Conservation (phyloP, 2,329 filamentous ascomycete species). For the Geosmithia morbida region DNA sequence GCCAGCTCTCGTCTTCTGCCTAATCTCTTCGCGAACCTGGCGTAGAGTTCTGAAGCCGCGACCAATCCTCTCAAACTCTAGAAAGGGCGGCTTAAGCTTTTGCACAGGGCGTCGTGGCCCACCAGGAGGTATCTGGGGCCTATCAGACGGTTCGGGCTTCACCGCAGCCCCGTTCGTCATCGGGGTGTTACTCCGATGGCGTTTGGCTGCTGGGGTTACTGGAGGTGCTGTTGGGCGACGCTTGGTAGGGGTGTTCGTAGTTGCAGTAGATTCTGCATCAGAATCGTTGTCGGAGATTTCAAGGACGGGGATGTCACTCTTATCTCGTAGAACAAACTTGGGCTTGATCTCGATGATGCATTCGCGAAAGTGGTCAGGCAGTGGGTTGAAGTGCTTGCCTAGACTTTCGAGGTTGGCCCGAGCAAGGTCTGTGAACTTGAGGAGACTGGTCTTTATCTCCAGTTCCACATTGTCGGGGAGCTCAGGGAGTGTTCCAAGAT, state of each 20-base stretch:
- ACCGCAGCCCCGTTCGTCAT: slow-evolving; percentile 6
- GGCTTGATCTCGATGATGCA: slow-evolving; percentile 31
- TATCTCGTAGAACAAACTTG: slow-evolving; percentile 25
- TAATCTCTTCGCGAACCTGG: slow-evolving; percentile 39
- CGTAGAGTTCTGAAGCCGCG: slow-evolving; percentile 28
- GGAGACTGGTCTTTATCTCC: slow-evolving; percentile 45
- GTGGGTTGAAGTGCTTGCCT: slow-evolving; percentile 24
- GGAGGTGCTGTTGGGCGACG: slow-evolving; percentile 10
- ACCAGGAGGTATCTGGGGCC: slow-evolving; percentile 6
- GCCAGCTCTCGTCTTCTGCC: slow-evolving; percentile 37
- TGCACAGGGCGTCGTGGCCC: slow-evolving; percentile 1
- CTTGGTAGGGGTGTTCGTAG: slow-evolving; percentile 14
- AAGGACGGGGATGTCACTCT: slow-evolving; percentile 16
- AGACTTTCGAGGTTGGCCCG: slow-evolving; percentile 38
- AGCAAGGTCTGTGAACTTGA: slow-evolving; percentile 36
- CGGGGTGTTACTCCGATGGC: slow-evolving; percentile 1
- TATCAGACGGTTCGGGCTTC: slow-evolving; percentile 21
- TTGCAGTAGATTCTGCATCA: slow-evolving; percentile 3
- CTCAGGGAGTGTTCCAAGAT: slow-evolving; percentile 48
- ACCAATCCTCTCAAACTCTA: slow-evolving; percentile 20
- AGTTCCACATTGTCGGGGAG: slow-evolving; percentile 54
- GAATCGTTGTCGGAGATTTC: slow-evolving; percentile 25
- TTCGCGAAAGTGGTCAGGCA: slow-evolving; percentile 36
- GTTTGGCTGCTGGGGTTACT: slow-evolving; percentile 2
- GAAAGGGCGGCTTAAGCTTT: slow-evolving; percentile 17